Conservation (phyloP, 345 rosid species). For the Eutrema japonicum region DNA sequence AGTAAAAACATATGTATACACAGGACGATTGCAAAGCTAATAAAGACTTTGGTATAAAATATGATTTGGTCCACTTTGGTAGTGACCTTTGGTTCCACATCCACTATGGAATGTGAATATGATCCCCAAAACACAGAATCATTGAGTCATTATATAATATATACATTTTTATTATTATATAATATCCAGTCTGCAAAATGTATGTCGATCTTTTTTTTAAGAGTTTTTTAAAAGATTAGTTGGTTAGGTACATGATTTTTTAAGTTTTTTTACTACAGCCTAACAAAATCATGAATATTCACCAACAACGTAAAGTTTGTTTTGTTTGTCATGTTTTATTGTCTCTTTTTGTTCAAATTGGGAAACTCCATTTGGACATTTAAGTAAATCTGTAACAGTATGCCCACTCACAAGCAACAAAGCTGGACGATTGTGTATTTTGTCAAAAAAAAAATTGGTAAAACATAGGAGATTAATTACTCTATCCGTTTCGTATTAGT, state of each 20-base stretch:
- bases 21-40: constrained; percentile 15
- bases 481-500: too few species aligned
- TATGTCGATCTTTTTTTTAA: too few species aligned
- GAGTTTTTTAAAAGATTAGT: not conserved
- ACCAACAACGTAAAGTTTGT: not conserved
- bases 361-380: not conserved
- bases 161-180: too few species aligned
- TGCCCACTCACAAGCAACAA: not conserved
- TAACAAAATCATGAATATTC: not conserved
- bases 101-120: constrained; percentile 25
- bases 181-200: constrained; percentile 3
- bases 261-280: not conserved
- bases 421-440: not conserved
- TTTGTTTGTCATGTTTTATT: not conserved
- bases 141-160: constrained; percentile 13
- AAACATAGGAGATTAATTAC: not conserved
- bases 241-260: not conserved
- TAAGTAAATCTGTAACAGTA: not conserved
- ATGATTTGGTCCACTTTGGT: constrained; percentile 26
- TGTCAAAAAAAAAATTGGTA: not conserved
- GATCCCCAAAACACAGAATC: constrained; percentile 25
- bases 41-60: constrained; percentile 3
- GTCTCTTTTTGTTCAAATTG: not conserved
- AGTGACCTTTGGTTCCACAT: constrained; percentile 21
- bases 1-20: not conserved